Conservation (phyloP, 2,329 filamentous ascomycete species). For the Colletotrichum gigasporum region DNA sequence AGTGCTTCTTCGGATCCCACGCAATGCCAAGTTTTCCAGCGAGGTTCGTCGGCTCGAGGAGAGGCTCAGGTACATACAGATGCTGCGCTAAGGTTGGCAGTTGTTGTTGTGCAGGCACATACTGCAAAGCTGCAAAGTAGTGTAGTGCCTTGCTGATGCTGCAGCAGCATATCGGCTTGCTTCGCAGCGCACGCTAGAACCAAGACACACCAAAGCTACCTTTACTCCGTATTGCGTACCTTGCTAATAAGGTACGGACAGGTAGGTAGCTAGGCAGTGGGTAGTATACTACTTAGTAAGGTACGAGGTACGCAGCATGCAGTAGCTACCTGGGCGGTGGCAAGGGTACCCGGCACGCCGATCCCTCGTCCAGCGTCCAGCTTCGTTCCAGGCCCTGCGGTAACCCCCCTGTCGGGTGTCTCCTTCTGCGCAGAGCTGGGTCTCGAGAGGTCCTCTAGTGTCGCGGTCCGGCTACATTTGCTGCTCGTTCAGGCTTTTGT, state of each 20-base stretch:
- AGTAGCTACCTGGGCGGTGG: neutral
- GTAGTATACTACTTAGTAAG: too few relatives aligned
- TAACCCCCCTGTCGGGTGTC: slow-evolving; percentile 15
- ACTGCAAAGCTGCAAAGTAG: too few relatives aligned
- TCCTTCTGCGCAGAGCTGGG: neutral
- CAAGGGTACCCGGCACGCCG: slow-evolving; percentile 24
- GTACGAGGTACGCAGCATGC: neutral
- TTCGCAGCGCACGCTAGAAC: neutral
- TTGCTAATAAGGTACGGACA: too few relatives aligned
- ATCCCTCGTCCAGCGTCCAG: slow-evolving; percentile 23
- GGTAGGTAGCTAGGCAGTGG: too few relatives aligned
- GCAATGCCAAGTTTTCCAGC: neutral
- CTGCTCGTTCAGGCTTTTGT: slow-evolving; percentile 9
- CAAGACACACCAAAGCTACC: too few relatives aligned
- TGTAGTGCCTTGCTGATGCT: neutral
- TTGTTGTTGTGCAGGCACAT: too few relatives aligned
- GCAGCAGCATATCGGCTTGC: neutral
- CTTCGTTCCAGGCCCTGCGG: slow-evolving; percentile 22
- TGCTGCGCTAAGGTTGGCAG: too few relatives aligned
- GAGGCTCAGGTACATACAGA: too few relatives aligned
- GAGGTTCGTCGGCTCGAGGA: slow-evolving; percentile 4
- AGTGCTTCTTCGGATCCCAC: slow-evolving; percentile 12
- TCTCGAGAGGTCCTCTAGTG: neutral
- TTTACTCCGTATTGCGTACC: too few relatives aligned
- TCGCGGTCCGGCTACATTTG: neutral